A percentile compares a stretch with the other conserved stretches of the same genome.
Evolutionary conservation across 2,329 filamentous ascomycete genomes (phyloP).

Genomic region (Trichothecium sympodiale): DNA sequence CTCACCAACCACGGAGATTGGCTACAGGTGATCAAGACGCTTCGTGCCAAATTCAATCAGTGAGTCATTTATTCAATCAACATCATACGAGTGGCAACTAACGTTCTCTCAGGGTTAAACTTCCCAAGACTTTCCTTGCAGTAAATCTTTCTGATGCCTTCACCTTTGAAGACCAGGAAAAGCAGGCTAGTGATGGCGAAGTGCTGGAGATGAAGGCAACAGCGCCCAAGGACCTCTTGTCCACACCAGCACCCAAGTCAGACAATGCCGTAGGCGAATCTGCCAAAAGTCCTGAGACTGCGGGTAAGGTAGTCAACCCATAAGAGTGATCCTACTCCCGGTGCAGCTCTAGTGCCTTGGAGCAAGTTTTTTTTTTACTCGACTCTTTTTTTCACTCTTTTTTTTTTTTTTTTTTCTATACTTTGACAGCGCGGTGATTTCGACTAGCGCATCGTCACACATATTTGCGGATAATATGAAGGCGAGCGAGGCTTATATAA

Average conservation of each 20-base stretch:
- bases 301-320: constrained; percentile 12
- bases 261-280: constrained; percentile 4
- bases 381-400: too few species aligned
- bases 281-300: neutral
- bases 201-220: constrained; percentile 35
- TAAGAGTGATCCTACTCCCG: neutral
- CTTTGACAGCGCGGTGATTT: too few species aligned
- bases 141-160: constrained; percentile 55
- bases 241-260: constrained; percentile 3
- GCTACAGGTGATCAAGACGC: constrained; percentile 92
- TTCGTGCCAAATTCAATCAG: constrained; percentile 92
- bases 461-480: too few species aligned
- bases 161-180: constrained; percentile 45
- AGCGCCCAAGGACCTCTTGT: constrained; percentile 17
- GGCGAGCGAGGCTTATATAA: too few species aligned
- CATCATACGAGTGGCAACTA: neutral
- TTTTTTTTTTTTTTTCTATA: too few species aligned
- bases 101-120: constrained; percentile 41
- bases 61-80: constrained; percentile 32
- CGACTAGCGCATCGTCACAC: too few species aligned
- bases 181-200: constrained; percentile 34
- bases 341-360: too few species aligned
- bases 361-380: too few species aligned
- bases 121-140: constrained; percentile 55
- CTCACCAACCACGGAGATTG: constrained; percentile 87